phyloP scores from a whole-genome alignment of 2,329 filamentous ascomycete genomes.

The Aureobasidium leucospermi region DNA sequence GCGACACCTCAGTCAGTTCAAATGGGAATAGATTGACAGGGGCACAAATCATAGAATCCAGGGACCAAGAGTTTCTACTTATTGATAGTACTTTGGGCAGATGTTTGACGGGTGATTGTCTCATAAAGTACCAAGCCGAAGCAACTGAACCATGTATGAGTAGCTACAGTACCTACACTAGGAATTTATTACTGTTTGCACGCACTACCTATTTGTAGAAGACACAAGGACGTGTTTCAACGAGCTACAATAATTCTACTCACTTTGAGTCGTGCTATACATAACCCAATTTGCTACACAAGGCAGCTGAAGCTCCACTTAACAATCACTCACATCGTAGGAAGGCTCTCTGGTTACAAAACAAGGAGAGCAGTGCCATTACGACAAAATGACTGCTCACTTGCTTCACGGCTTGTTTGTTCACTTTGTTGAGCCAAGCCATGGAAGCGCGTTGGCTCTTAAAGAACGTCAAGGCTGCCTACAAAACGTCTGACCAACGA shows the following conservation, averaged over 20 bases:
- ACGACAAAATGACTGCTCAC: slow-evolving; percentile 4
- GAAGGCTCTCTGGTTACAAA: not conserved
- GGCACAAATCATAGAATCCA: not conserved
- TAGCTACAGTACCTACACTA: too few species aligned
- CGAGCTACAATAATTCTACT: not conserved
- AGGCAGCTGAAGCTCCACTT: not conserved
- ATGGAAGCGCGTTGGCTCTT: not conserved
- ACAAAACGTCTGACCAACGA: not conserved
- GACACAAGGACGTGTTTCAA: not conserved
- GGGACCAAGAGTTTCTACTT: too few species aligned
- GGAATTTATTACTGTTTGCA: not conserved
- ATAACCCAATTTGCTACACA: not conserved
- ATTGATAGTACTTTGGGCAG: too few species aligned
- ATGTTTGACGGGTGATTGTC: too few species aligned
- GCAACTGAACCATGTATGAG: too few species aligned
- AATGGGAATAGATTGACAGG: slow-evolving; percentile 10
- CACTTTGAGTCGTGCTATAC: too few species aligned
- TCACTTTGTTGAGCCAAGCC: slow-evolving; percentile 10
- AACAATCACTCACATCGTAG: not conserved
- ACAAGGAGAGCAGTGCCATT: not conserved
- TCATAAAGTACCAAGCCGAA: too few species aligned
- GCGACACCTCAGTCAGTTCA: not conserved
- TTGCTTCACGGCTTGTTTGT: not conserved
- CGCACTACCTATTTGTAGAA: not conserved
- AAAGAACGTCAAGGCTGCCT: not conserved